Percentiles rank a stretch among this genome's conserved stretches.
Evolutionary conservation across 805 yeast species (phyloP).

Genomic region (Ogataea kodamae): DNA sequence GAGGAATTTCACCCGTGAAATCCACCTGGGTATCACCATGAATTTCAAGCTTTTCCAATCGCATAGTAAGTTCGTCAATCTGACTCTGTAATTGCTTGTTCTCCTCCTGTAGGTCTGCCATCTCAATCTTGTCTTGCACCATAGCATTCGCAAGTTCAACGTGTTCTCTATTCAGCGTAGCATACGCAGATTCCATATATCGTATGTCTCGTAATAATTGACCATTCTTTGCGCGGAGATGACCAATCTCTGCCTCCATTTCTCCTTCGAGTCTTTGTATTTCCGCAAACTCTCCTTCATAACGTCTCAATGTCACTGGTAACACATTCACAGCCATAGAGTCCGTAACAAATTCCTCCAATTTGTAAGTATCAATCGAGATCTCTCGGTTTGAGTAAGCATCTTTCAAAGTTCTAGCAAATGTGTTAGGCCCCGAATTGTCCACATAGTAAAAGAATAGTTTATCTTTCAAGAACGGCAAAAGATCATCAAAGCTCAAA

Average conservation of each 20-base stretch:
- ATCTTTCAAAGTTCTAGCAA: conserved; percentile 17
- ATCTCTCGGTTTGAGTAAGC: conserved; percentile 18
- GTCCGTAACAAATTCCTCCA: conserved; percentile 73
- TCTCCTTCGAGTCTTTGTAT: conserved; percentile 66
- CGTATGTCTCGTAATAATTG: conserved; percentile 69
- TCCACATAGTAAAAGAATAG: conserved; percentile 68
- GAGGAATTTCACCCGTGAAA: conserved; percentile 30
- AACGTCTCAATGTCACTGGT: conserved; percentile 70
- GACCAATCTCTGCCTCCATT: conserved; percentile 58
- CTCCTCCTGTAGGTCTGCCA: conserved; percentile 75
- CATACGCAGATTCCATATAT: conserved; percentile 65
- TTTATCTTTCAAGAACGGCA: conserved; percentile 75
- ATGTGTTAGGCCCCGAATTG: conserved; percentile 20
- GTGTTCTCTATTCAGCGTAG: conserved; percentile 75
- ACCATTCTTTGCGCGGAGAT: conserved; percentile 61
- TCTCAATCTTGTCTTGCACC: conserved; percentile 70
- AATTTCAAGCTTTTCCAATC: conserved; percentile 35
- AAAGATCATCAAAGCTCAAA: conserved; percentile 70
- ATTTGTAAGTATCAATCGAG: conserved; percentile 44
- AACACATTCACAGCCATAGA: conserved; percentile 70
- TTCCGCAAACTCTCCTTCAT: conserved; percentile 69
- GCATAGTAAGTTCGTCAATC: conserved; percentile 45
- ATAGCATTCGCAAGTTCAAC: conserved; percentile 82
- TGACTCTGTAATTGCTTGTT: conserved; percentile 54
- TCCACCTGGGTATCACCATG: conserved; percentile 23